Conservation (phyloP, 225 moss, liverwort and hornwort genomes). For the Straminergon stramineum region DNA sequence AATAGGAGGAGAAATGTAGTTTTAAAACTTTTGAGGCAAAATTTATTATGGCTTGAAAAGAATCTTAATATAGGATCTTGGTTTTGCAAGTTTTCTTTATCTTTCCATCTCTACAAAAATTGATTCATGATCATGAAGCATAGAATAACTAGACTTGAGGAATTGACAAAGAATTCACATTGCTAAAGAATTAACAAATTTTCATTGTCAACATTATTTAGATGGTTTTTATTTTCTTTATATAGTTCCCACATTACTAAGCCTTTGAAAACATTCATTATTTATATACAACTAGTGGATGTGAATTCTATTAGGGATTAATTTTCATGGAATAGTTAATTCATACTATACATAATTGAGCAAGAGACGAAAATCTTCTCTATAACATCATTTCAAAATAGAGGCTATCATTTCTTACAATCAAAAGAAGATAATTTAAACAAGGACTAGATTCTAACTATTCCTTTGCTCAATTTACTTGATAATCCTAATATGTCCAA, state of each 20-base stretch:
- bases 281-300: background rate
- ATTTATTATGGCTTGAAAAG: background rate
- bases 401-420: background rate
- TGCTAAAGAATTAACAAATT: background rate
- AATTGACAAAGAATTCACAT: background rate
- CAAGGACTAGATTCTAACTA: background rate
- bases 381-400: background rate
- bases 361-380: background rate
- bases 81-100: background rate
- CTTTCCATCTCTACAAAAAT: background rate
- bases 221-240: background rate
- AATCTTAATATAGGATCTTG: background rate
- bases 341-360: background rate
- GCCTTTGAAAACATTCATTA: background rate
- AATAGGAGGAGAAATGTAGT: fast-evolving
- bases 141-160: background rate
- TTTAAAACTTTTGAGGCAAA: background rate
- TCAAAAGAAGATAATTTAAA: background rate
- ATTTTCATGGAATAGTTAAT: background rate
- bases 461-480: fast-evolving
- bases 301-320: fast-evolving
- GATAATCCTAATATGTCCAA: background rate
- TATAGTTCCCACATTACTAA: background rate
- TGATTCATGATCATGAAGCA: background rate
- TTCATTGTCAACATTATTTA: background rate